Evolutionary conservation across 169 alveolate genomes (phyloP).

Genomic region (Condylostoma magnum): DNA sequence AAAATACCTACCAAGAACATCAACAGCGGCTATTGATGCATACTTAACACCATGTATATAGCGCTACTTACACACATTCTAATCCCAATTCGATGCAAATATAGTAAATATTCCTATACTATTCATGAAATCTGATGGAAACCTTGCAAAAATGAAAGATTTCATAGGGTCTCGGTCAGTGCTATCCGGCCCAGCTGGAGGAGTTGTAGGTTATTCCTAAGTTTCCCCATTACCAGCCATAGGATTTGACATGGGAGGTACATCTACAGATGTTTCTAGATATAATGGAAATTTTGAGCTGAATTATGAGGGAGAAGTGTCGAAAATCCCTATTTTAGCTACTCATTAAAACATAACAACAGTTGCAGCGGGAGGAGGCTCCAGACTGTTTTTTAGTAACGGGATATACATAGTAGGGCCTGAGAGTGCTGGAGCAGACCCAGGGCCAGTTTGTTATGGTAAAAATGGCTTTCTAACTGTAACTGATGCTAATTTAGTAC

Average conservation of each 20-base stretch:
- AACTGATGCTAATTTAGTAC: constrained; percentile 75
- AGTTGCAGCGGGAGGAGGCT: constrained; percentile 92
- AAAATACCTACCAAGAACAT: constrained; percentile 72
- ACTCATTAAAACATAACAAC: constrained; percentile 79
- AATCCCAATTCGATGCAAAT: constrained; percentile 58
- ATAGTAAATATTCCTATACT: constrained; percentile 38
- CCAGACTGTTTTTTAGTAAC: constrained; percentile 58
- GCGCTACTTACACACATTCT: constrained; percentile 33
- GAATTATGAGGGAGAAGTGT: constrained; percentile 63
- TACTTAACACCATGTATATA: constrained; percentile 72
- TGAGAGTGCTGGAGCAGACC: constrained; percentile 64
- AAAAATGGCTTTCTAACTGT: constrained; percentile 67
- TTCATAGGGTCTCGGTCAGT: constrained; percentile 75
- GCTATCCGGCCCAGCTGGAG: constrained; percentile 89
- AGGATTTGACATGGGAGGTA: constrained; percentile 92
- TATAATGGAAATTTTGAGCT: constrained; percentile 50
- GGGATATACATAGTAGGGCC: constrained; percentile 84
- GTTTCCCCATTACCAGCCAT: constrained; percentile 53
- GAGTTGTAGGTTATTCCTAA: constrained; percentile 75
- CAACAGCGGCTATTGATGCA: constrained; percentile 78
- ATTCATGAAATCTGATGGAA: constrained; percentile 88
- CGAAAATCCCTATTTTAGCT: constrained; percentile 68
- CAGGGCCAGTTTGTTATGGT: constrained; percentile 82
- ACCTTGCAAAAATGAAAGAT: constrained; percentile 48
- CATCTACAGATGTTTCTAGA: constrained; percentile 80